Conservation (phyloP, 208 protist species). For the Trichomonas vaginalis region DNA sequence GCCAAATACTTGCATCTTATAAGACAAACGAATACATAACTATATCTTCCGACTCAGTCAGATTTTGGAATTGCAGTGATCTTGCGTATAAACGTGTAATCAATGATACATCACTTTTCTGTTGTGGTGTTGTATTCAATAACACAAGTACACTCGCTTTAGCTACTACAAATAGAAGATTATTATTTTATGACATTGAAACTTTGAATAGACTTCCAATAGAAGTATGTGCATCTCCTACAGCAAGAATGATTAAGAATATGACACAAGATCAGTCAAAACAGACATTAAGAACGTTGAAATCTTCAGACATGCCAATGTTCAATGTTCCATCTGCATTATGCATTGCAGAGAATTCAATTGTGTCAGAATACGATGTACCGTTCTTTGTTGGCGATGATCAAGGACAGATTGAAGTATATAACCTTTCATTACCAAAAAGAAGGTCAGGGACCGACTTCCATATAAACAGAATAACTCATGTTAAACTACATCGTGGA, state of each 20-base stretch:
- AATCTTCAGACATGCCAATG: neutral
- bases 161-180: neutral
- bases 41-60: neutral
- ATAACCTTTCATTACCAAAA: neutral
- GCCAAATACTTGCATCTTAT: neutral
- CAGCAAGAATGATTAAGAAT: neutral
- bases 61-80: neutral
- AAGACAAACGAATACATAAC: neutral
- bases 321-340: neutral
- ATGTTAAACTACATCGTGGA: neutral
- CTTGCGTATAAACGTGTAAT: neutral
- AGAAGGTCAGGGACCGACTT: neutral
- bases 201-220: neutral
- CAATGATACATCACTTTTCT: neutral
- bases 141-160: neutral
- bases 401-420: neutral
- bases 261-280: neutral
- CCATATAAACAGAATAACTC: neutral
- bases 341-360: neutral
- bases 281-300: neutral
- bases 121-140: neutral
- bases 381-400: constrained; percentile 11
- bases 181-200: constrained; percentile 7
- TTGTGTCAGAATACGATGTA: neutral
- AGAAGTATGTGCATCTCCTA: neutral